These are phyloP conservation scores for Phytophthora agathidicida DNA, from an alignment of 352 stramenopile species.

Conservation along the genomic window DNA sequence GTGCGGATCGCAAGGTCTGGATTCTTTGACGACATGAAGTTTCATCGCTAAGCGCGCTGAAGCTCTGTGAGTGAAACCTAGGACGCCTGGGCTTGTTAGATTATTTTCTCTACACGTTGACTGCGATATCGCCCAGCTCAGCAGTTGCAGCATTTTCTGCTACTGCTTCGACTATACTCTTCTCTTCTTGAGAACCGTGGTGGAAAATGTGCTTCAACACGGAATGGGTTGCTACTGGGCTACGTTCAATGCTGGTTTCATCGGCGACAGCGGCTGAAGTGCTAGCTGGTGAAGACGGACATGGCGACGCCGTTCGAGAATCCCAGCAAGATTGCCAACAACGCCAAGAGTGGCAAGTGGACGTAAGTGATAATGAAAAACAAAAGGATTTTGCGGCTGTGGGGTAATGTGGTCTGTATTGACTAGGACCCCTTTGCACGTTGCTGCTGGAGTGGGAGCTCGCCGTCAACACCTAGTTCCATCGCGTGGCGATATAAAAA, in stretches of 20 bases:
- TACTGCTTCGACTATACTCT: conserved; percentile 3
- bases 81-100: no score
- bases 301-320: conserved; percentile 3
- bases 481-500: no score
- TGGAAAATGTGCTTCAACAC: conserved; percentile 41
- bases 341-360: no score
- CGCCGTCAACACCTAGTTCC: no score
- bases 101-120: conserved; percentile 22
- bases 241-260: neutral
- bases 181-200: conserved; percentile 1
- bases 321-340: no score
- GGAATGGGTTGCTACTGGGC: conserved; percentile 13
- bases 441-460: no score
- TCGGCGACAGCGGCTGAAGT: conserved; percentile 14
- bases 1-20: conserved; percentile 63
- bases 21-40: conserved; percentile 84
- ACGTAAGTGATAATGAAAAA: no score
- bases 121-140: conserved; percentile 11
- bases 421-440: no score
- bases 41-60: no score
- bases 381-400: no score
- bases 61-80: no score
- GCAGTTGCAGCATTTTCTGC: neutral
- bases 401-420: no score
- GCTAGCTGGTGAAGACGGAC: conserved; percentile 21